Evolutionary conservation across 352 stramenopile genomes (phyloP).

Genomic region (Phytophthora citricola): DNA sequence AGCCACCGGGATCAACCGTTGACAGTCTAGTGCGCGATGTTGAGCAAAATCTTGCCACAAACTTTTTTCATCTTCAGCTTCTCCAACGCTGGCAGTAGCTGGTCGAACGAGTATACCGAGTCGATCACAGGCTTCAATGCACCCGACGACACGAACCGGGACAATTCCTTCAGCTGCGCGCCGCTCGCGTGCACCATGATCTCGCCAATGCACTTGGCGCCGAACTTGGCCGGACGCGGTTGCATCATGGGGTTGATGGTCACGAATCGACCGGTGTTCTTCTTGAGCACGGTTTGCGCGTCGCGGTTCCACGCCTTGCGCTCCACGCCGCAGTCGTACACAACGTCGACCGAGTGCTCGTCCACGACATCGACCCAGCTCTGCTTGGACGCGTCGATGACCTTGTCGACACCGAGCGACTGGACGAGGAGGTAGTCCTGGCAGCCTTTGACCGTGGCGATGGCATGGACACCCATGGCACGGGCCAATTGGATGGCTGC

Average conservation of each 20-base stretch:
- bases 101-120: conserved; percentile 49
- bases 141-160: conserved; percentile 33
- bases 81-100: conserved; percentile 44
- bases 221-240: conserved; percentile 45
- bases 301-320: conserved; percentile 35
- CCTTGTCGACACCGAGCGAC: conserved; percentile 46
- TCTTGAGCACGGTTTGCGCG: conserved; percentile 39
- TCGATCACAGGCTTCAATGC: conserved; percentile 44
- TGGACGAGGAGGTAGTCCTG: conserved; percentile 66
- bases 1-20: background rate
- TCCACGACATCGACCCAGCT: conserved; percentile 40
- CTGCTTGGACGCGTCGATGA: conserved; percentile 68
- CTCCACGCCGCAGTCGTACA: conserved; percentile 49
- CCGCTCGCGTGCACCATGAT: conserved; percentile 38
- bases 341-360: conserved; percentile 43
- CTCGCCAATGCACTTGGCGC: conserved; percentile 38
- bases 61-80: conserved; percentile 50
- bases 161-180: conserved; percentile 46
- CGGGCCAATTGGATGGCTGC: conserved; percentile 67
- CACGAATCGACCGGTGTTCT: conserved; percentile 31
- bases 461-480: conserved; percentile 52
- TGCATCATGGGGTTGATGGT: conserved; percentile 43
- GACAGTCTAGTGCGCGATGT: conserved; percentile 20
- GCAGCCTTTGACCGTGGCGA: conserved; percentile 64
- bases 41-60: conserved; percentile 64